Conservation (phyloP, 1,139 yeast genomes). For the Yamadazyma triangularis region DNA sequence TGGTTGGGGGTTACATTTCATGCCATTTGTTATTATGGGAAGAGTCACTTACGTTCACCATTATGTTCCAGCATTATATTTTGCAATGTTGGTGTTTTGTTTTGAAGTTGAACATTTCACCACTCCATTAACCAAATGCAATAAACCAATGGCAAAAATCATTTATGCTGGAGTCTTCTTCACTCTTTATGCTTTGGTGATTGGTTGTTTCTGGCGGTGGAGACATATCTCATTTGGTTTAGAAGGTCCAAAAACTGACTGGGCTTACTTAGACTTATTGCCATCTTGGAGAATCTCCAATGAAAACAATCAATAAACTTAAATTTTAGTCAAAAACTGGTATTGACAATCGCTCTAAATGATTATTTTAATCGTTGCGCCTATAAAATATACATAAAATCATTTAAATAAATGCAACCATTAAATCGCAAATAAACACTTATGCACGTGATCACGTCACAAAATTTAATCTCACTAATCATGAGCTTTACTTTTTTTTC, state of each 20-base stretch:
- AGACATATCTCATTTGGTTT: slow-evolving; percentile 85
- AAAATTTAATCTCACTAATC: too few species aligned
- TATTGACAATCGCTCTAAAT: too few species aligned
- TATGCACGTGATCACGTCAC: too few species aligned
- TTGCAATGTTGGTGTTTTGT: slow-evolving; percentile 81
- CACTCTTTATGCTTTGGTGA: slow-evolving; percentile 51
- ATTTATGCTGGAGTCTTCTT: slow-evolving; percentile 32
- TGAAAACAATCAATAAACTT: slow-evolving; percentile 24
- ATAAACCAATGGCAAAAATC: slow-evolving; percentile 18
- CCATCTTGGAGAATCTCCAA: slow-evolving; percentile 60
- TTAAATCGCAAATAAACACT: too few species aligned
- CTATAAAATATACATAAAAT: too few species aligned
- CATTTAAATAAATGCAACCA: too few species aligned
- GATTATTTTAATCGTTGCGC: too few species aligned
- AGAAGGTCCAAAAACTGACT: slow-evolving; percentile 73
- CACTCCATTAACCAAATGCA: slow-evolving; percentile 32
- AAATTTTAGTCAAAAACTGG: too few species aligned
- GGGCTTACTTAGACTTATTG: slow-evolving; percentile 70
- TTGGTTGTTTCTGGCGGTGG: slow-evolving; percentile 68
- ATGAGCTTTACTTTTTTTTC: too few species aligned
- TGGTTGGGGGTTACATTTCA: slow-evolving; percentile 92
- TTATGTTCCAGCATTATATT: slow-evolving; percentile 93
- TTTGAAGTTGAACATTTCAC: slow-evolving; percentile 70
- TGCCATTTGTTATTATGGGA: slow-evolving; percentile 92
- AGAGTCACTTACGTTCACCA: slow-evolving; percentile 98